phyloP scores from a whole-genome alignment of 805 yeast genomes.

The Pichia exigua region DNA sequence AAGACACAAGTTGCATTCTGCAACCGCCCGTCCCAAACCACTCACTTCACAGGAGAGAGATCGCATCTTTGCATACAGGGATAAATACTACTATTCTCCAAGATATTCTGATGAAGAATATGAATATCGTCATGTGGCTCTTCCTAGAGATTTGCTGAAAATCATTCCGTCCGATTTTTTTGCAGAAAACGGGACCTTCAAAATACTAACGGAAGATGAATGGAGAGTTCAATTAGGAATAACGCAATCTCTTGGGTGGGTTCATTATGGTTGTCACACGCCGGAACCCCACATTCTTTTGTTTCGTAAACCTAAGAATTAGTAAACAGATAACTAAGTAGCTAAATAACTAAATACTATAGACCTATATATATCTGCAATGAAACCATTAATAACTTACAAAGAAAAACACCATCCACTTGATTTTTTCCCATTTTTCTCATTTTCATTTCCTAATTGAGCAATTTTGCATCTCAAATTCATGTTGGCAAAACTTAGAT shows the following conservation, averaged over 20 bases:
- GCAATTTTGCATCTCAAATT: not conserved
- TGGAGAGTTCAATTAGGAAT: conserved; percentile 95
- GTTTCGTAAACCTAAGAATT: conserved; percentile 56
- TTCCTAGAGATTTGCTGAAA: conserved; percentile 93
- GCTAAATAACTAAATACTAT: not conserved
- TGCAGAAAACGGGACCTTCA: conserved; percentile 87
- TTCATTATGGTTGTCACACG: conserved; percentile 93
- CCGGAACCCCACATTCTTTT: conserved; percentile 97
- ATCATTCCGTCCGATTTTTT: conserved; percentile 92
- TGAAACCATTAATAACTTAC: too few relatives aligned
- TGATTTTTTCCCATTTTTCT: too few relatives aligned
- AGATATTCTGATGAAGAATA: conserved; percentile 85
- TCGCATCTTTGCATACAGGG: conserved; percentile 84
- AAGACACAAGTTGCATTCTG: not conserved
- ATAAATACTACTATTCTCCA: conserved; percentile 89
- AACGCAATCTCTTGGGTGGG: conserved; percentile 97
- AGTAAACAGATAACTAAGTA: not conserved
- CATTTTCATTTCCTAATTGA: not conserved
- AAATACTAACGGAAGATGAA: conserved; percentile 88
- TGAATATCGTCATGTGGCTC: conserved; percentile 95
- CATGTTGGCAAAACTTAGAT: too few relatives aligned
- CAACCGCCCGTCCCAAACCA: conserved; percentile 39
- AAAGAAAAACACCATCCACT: too few relatives aligned
- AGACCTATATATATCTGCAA: not conserved
- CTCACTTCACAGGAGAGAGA: conserved; percentile 79